phyloP scores from a whole-genome alignment of 495 filamentous ascomycete species.

The Pyrenula massariospora region DNA sequence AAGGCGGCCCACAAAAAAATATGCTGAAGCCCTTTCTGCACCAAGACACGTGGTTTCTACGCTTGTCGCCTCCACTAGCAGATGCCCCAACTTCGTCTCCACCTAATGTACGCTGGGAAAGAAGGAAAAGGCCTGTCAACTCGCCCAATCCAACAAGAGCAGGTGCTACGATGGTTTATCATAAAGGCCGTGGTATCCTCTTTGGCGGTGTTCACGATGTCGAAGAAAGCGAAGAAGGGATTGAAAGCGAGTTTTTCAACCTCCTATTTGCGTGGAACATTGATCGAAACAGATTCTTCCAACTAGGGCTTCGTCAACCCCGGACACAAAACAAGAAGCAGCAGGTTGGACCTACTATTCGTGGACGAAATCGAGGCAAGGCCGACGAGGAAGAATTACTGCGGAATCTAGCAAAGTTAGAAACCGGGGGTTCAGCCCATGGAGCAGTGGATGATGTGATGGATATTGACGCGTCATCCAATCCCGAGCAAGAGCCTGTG shows the following conservation, averaged over 20 bases:
- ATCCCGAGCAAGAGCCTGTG: slow-evolving; percentile 40
- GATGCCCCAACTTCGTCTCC: slow-evolving; percentile 48
- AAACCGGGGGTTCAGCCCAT: slow-evolving; percentile 50
- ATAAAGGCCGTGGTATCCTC: slow-evolving; percentile 82
- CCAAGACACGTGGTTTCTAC: slow-evolving; percentile 87
- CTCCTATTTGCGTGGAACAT: slow-evolving; percentile 81
- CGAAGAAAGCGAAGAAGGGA: slow-evolving; percentile 85
- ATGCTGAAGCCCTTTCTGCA: slow-evolving; percentile 78
- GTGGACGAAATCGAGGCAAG: slow-evolving; percentile 55
- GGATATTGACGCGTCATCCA: slow-evolving; percentile 19
- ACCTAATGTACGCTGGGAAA: slow-evolving; percentile 77
- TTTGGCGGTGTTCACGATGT: slow-evolving; percentile 95
- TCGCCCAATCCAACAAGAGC: slow-evolving; percentile 72
- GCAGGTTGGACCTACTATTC: slow-evolving; percentile 40
- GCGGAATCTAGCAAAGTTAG: slow-evolving; percentile 67
- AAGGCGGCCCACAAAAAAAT: slow-evolving; percentile 51
- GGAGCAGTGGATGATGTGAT: slow-evolving; percentile 46
- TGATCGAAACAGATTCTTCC: slow-evolving; percentile 89
- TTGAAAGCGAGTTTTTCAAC: slow-evolving; percentile 95
- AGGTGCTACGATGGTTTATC: slow-evolving; percentile 81
- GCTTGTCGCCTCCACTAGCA: slow-evolving; percentile 57
- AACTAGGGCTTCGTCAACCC: slow-evolving; percentile 61
- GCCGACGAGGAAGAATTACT: slow-evolving; percentile 86
- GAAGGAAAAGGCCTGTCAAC: slow-evolving; percentile 84
- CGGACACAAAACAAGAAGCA: slow-evolving; percentile 47